These are phyloP conservation scores for Globisporangium perplexum DNA, from an alignment of 352 stramenopile genomes.

Conservation along the genomic window DNA sequence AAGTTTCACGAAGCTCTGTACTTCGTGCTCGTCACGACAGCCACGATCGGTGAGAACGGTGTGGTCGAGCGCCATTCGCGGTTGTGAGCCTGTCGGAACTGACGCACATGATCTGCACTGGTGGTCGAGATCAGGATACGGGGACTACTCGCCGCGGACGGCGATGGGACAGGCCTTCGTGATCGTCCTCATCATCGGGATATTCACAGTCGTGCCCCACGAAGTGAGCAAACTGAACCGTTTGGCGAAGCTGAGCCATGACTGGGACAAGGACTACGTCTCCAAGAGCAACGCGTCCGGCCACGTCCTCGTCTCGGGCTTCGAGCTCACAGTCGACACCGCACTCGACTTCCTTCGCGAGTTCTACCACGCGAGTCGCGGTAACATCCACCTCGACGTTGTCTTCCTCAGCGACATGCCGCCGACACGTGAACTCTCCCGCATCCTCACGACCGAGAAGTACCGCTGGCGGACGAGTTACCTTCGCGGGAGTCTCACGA, in stretches of 20 bases:
- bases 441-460: conserved; percentile 36
- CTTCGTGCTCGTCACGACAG: conserved; percentile 68
- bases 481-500: conserved; percentile 42
- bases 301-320: conserved; percentile 56
- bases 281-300: conserved; percentile 31
- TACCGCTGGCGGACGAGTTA: conserved; percentile 44
- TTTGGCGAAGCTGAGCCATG: conserved; percentile 49
- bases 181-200: conserved; percentile 57
- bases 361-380: conserved; percentile 63
- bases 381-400: conserved; percentile 53
- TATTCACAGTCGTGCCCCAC: conserved; percentile 60
- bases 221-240: conserved; percentile 57
- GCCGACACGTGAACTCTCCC: conserved; percentile 29
- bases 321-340: conserved; percentile 32
- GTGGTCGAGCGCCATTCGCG: no score
- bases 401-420: conserved; percentile 50
- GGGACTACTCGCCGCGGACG: conserved; percentile 51
- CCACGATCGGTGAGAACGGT: conserved; percentile 71
- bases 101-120: no score
- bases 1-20: conserved; percentile 66
- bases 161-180: conserved; percentile 58
- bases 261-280: conserved; percentile 50
- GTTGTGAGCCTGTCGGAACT: no score
- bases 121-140: conserved; percentile 34
- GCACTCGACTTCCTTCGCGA: conserved; percentile 63